Percentiles rank a stretch among this genome's conserved stretches.
These are phyloP conservation scores for Chalaropsis thielavioides DNA, from an alignment of 2,329 filamentous ascomycete species.

Conservation along the genomic window DNA sequence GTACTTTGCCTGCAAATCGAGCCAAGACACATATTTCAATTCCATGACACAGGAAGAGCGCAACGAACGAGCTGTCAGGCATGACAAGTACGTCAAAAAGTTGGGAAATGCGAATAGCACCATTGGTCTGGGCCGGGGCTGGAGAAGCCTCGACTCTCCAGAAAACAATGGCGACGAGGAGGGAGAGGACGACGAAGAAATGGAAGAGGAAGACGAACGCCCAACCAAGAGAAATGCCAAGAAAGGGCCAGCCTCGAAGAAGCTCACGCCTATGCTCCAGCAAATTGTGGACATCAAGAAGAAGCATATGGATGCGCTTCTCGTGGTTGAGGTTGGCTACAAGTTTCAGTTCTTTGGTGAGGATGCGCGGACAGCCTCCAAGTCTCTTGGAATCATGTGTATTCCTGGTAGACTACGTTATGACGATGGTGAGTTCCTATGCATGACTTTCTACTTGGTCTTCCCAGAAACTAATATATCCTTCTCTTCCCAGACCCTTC, in stretches of 20 bases:
- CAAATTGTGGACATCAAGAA: slow-evolving; percentile 90
- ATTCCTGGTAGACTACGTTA: slow-evolving; percentile 92
- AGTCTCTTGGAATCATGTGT: slow-evolving; percentile 86
- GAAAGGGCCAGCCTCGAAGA: slow-evolving; percentile 38
- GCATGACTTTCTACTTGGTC: slow-evolving; percentile 14
- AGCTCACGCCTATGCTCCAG: slow-evolving; percentile 86
- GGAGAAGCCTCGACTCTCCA: slow-evolving; percentile 37
- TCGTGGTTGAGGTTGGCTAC: slow-evolving; percentile 93
- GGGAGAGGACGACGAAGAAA: slow-evolving; percentile 36
- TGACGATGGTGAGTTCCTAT: slow-evolving; percentile 54
- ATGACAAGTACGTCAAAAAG: slow-evolving; percentile 77
- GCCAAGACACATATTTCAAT: slow-evolving; percentile 11
- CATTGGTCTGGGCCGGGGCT: slow-evolving; percentile 45
- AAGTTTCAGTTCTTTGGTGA: slow-evolving; percentile 97
- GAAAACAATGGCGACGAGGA: slow-evolving; percentile 43
- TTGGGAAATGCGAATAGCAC: slow-evolving; percentile 76
- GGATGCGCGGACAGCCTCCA: slow-evolving; percentile 77
- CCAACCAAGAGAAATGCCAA: slow-evolving; percentile 32
- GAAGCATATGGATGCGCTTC: slow-evolving; percentile 73
- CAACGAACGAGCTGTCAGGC: slow-evolving; percentile 44
- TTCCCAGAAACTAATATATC: slow-evolving; percentile 15
- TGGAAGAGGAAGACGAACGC: slow-evolving; percentile 40
- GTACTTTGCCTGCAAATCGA: slow-evolving; percentile 9
- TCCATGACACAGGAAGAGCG: slow-evolving; percentile 39
- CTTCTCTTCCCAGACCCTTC: slow-evolving; percentile 46